Evolutionary conservation across 1,284 basidiomycete genomes (phyloP), one percentile per base, ranked within the genome.

Genomic region (Pascua sp.): DNA sequence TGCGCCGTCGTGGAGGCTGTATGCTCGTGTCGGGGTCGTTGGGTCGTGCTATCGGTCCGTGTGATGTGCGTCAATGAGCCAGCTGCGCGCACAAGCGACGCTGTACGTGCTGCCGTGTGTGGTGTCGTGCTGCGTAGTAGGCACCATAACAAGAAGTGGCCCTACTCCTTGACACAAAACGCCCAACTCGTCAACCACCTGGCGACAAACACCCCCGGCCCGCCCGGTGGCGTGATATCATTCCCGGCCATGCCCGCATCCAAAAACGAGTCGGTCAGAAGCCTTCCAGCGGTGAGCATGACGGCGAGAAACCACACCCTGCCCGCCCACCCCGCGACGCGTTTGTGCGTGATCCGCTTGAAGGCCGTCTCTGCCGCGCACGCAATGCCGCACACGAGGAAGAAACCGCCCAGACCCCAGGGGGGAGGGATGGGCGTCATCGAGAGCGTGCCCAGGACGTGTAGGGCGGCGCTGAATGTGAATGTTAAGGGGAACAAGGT

Each of bases 251-350:
- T 51, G 10, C 58, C 61, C 3, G 53, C 62, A 46, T 72, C 69
- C 44, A 76, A 55, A 71, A 73, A 76, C 1, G 67, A 61, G 10
- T 57, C 59, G 9, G 63, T 60, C 11, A 67, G 61, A n/a, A 64
- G 50, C 15, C 64, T 55, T 7, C 62, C 66, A 1, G 66, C 63
- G 8, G 43, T 45, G 11, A 71, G 46, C 46, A 75, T 62, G 45
- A 59, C 68, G 8, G 43, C 37, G 68, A 68, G 70, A 12, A 61
- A 64, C 77, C 77, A 78, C 4, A 71, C 24, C 44, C 72, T 63
- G 0, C 77, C 77, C 17, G 51, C 49, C 15, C 47, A 17, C 1
- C 77, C 77, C 0, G 63, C n/a, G 0, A 78, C 77, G 10, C 68
- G 60, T 8, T 49, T 51, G 3, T 75, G 75, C 11, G 58, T 62